Evolutionary conservation across 2,329 filamentous ascomycete genomes (phyloP).

Genomic region (Xenoacremonium recifei): DNA sequence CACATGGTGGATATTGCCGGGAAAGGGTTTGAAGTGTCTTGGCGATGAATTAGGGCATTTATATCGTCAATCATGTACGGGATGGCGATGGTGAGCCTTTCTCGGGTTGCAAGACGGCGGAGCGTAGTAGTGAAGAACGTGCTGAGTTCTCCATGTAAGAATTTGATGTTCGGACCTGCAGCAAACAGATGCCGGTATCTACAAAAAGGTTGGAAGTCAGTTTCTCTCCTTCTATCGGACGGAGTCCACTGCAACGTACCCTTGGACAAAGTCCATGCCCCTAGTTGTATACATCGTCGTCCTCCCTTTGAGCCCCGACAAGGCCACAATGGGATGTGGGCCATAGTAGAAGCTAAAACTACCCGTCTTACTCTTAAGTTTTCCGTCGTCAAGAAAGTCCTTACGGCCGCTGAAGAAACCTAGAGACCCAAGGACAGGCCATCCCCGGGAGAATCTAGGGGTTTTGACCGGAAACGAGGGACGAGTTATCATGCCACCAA

Average conservation of each 20-base stretch:
- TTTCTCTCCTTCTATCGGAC: background rate
- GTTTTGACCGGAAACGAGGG: slow-evolving; percentile 1
- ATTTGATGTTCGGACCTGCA: slow-evolving; percentile 23
- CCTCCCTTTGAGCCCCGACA: background rate
- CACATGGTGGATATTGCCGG: slow-evolving; percentile 54
- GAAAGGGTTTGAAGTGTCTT: slow-evolving; percentile 46
- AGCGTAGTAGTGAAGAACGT: slow-evolving; percentile 28
- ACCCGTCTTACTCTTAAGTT: background rate
- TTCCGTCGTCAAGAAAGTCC: background rate
- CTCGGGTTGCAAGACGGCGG: slow-evolving; percentile 34
- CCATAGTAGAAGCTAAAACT: slow-evolving; percentile 6
- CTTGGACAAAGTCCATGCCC: slow-evolving; percentile 2
- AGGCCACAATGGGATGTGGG: background rate
- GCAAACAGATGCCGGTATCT: slow-evolving; percentile 25
- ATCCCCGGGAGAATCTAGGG: background rate
- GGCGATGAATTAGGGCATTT: slow-evolving; percentile 4
- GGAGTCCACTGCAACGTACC: background rate
- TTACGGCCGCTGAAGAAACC: background rate
- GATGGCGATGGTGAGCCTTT: slow-evolving; percentile 38
- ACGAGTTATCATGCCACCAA: background rate
- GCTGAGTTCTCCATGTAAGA: slow-evolving; percentile 17
- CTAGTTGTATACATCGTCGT: background rate
- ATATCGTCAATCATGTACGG: slow-evolving; percentile 43
- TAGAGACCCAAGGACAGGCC: slow-evolving; percentile 3
- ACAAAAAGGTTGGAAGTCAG: background rate